Conservation (phyloP, 257 asterid genomes). For the Solanum appendiculatum region DNA sequence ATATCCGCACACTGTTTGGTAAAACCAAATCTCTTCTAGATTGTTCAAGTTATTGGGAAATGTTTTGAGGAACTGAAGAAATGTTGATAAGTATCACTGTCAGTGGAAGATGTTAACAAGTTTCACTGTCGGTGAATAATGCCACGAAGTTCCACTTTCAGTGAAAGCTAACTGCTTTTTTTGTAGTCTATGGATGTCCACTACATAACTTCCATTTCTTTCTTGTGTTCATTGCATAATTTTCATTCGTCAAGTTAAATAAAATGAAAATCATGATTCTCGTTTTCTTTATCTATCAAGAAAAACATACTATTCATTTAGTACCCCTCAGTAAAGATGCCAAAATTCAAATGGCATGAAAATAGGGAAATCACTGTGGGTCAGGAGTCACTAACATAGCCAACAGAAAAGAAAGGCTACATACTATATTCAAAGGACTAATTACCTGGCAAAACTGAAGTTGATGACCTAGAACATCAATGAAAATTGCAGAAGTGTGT, state of each 20-base stretch:
- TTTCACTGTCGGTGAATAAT: background rate
- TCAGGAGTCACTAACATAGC: background rate
- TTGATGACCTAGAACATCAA: slow-evolving; percentile 81
- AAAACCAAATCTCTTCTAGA: background rate
- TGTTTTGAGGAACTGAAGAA: background rate
- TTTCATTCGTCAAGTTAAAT: background rate
- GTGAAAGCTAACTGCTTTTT: background rate
- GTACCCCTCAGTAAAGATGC: background rate
- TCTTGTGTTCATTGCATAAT: background rate
- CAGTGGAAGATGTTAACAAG: background rate
- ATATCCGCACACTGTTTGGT: background rate
- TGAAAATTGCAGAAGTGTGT: slow-evolving; percentile 55
- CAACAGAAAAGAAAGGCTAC: background rate
- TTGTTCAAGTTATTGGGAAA: background rate
- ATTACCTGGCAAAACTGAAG: slow-evolving; percentile 94
- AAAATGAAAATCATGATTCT: background rate
- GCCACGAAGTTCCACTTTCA: background rate
- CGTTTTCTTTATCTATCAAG: background rate
- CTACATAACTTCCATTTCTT: background rate
- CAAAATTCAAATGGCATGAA: background rate
- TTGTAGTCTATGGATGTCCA: background rate
- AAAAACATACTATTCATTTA: background rate
- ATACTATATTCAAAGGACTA: background rate
- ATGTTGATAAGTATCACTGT: background rate
- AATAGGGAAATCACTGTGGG: background rate